Conservation (phyloP, 305 asterid species). For the Fraxinus ornus region DNA sequence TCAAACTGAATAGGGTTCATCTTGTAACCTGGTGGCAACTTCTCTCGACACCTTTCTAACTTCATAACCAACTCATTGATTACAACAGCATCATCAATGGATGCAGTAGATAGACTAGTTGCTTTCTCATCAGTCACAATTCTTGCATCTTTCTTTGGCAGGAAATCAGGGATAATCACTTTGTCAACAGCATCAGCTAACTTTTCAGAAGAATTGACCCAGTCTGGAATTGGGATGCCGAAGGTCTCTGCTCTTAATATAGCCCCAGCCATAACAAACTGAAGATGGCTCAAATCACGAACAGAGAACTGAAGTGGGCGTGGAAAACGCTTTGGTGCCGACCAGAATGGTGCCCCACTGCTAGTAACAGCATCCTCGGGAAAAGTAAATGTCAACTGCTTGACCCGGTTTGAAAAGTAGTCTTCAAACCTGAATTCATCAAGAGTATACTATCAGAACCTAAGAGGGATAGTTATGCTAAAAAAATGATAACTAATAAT, state of each 20-base stretch:
- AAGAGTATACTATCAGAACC: slow-evolving; percentile 12
- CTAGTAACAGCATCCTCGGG: slow-evolving; percentile 42
- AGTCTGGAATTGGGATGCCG: slow-evolving; percentile 41
- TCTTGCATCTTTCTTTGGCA: slow-evolving; percentile 36
- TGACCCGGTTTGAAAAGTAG: slow-evolving; percentile 41
- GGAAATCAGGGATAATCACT: slow-evolving; percentile 41
- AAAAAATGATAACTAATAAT: neutral
- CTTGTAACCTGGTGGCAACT: slow-evolving; percentile 39
- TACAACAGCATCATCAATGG: slow-evolving; percentile 41
- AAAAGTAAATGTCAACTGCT: slow-evolving; percentile 39
- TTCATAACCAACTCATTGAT: slow-evolving; percentile 29
- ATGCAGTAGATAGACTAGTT: slow-evolving; percentile 36
- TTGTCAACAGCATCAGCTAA: slow-evolving; percentile 37
- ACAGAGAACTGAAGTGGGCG: slow-evolving; percentile 37
- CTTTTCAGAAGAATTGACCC: slow-evolving; percentile 27
- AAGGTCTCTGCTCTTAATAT: slow-evolving; percentile 45
- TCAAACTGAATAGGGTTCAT: slow-evolving; percentile 49
- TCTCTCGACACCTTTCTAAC: slow-evolving; percentile 32
- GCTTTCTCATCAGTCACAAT: slow-evolving; percentile 48
- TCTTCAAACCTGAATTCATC: slow-evolving; percentile 37
- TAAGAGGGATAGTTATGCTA: neutral
- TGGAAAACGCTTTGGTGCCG: slow-evolving; percentile 48
- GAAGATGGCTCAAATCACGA: slow-evolving; percentile 34
- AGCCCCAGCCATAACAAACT: slow-evolving; percentile 40
- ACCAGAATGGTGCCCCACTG: slow-evolving; percentile 45